Evolutionary conservation across 176 grass and related monocot species (phyloP), one percentile per base, ranked within the genome.

Genomic region (Oryza meyeriana): DNA sequence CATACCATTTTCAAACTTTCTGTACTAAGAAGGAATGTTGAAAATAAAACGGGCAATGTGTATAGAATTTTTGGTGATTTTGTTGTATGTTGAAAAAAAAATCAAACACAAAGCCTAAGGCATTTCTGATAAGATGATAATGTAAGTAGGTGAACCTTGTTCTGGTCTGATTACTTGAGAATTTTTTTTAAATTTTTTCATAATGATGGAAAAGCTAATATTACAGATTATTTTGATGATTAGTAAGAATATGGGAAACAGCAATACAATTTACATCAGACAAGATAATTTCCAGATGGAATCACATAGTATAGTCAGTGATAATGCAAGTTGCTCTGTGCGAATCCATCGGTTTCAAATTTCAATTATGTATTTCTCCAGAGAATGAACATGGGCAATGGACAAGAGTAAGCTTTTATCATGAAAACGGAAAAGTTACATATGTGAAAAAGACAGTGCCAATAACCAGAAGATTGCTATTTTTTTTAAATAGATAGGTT

Each of bases 401-500:
- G 77, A 28, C 2, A 59, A 36, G 20, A 67, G 12, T 42, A n/a
- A 48, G 26, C 42, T 12, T 33, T 59, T 58, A 9, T 55, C 8
- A 64, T 64, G 8, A 38, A 61, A 75, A 44, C n/a, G 50, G 2
- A 55, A 81, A 61, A 2, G 34, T 77, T 28, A 64, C 8, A 72
- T 52, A 31, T 71, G 25, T 20, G 52, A 48, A 41, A 76, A 82
- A 29, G 39, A 48, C 11, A 11, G 38, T 26, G 2, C 34, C 27
- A 68, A 29, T 13, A 26, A 4, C 22, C 38, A 68, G 12, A 7
- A 18, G 9, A 24, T 88, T 74, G 25, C 27, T 47, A 74, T 14
- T 57, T 17, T 44, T 30, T 61, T 79, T 33, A 79, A 38, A 12
- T 2, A 84, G 29, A 85, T 34, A 61, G 34, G 16, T 72, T 66